A percentile compares a stretch with the other conserved stretches of the same genome.
These are phyloP conservation scores for Larix sibirica DNA, from an alignment of 83 land plant species.

Conservation along the genomic window DNA sequence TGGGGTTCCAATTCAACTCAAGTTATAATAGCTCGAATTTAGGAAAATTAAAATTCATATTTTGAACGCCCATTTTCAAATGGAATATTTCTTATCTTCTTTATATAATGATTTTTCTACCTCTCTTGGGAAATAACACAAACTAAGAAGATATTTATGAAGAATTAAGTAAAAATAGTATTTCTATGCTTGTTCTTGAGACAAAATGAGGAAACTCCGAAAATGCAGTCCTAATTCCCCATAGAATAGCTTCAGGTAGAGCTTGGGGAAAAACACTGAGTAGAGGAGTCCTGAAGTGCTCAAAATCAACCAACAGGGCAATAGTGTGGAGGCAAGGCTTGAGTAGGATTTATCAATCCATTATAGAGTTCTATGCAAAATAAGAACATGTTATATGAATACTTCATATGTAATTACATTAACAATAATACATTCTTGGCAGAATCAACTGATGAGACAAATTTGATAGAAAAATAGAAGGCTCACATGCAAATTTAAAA, in stretches of 20 bases:
- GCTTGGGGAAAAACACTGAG: slow-evolving; percentile 74
- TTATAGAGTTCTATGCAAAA: slow-evolving; percentile 54
- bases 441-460: too few species aligned
- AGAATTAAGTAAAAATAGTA: background rate
- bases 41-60: too few species aligned
- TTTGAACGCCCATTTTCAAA: too few species aligned
- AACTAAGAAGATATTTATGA: background rate
- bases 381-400: too few species aligned
- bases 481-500: too few species aligned
- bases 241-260: slow-evolving; percentile 84
- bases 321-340: slow-evolving; percentile 59
- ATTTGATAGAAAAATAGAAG: too few species aligned
- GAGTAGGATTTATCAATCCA: slow-evolving; percentile 75
- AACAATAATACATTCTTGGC: too few species aligned
- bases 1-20: too few species aligned
- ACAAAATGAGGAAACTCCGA: slow-evolving; percentile 99
- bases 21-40: too few species aligned
- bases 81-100: too few species aligned
- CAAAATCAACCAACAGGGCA: slow-evolving; percentile 22
- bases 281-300: slow-evolving; percentile 65
- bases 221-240: slow-evolving; percentile 97
- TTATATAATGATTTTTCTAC: background rate
- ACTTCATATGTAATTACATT: too few species aligned
- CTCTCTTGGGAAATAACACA: background rate
- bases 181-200: slow-evolving; percentile 74